Evolutionary conservation across 208 protist species (phyloP), one percentile per base, ranked within the genome.

Genomic region (Acanthamoeba lenticulata): DNA sequence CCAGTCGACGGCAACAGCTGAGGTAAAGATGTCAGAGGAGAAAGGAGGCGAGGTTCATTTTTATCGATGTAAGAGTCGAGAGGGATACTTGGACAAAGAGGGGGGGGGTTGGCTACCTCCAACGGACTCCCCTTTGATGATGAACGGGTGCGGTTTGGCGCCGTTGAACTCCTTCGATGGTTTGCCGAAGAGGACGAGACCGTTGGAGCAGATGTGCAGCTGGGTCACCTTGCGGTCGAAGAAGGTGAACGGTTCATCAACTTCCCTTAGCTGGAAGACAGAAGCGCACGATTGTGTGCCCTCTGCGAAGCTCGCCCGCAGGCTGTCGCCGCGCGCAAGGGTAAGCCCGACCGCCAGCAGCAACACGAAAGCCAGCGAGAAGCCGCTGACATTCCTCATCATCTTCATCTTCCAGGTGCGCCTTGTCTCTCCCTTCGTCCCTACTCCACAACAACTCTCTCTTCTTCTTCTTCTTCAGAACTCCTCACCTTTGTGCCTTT

Each of bases 131-230:
- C 38, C 4, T 27, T 34, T 36, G 44, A 15, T 44, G n/a, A n/a
- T 3, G 42, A 36, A 17, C 5, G 9, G 2, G 5, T 45, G 44
- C 0, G 74, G 74, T 6, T 57, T 85, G 42, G 44, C 38, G 29
- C 38, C 1, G 44, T 85, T n/a, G 32, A 85, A 38, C 42, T 47
- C 45, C 13, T 79, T 47, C 34, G 74, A 55, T 15, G 38, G 38
- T 24, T 52, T 13, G 1, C 55, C 44, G 2, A 85, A 38, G 13
- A 85, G 74, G 29, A 85, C 6, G n/a, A 85, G 42, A 57, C 74
- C 74, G 44, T 85, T 85, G 42, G 74, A 42, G 42, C 74, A 85
- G 74, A 85, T 55, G 45, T 57, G 55, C 7, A 85, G 40, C 27
- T 55, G 21, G 15, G 29, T 19, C 27, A 55, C 74, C 17, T 52